Evolutionary conservation across 2,329 filamentous ascomycete genomes (phyloP), one percentile per base, ranked within the genome.

Genomic region (Ascochyta viciae-villosae): DNA sequence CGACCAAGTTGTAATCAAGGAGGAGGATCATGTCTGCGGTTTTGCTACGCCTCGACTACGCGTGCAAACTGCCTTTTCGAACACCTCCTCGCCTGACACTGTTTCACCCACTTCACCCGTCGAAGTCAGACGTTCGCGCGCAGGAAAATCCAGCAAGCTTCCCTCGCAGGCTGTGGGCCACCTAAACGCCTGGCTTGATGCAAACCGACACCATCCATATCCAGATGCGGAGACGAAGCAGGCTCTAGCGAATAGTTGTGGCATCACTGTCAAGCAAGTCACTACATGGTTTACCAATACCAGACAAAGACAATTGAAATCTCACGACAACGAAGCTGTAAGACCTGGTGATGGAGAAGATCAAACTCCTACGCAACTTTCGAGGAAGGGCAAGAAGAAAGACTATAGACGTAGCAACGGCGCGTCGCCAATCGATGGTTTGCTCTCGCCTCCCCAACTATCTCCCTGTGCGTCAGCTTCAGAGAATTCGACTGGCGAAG

Each of bases 281-380:
- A 70, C 58, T 5, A 74, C 72, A 22, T 74, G 72, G 72, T 73
- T 74, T 39, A 74, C 71, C 4, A 74, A 75, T 42, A 71, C 71
- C 3, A 57, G 73, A 41, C 71, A 71, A 24, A 58, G 71, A 22
- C 64, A 66, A 40, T 48, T 74, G 26, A 57, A 52, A 16, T 47
- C 43, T 3, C 53, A 43, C 23, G 47, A 56, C 6, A 35, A 31
- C 6, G 37, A 44, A 9, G 2, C 3, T 7, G 38, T 19, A 10
- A 16, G 13, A 12, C 1, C 16, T 12, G 38, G 47, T 7, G 38
- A 33, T 33, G 29, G 15, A 4, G 26, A 39, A 6, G 16, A 4
- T 26, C 53, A 56, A 4, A 34, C 19, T 3, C 13, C 37, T 27
- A 16, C 15, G 1, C 68, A 54, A 33, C 3, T 39, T 24, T 68